Evolutionary conservation across 2,329 filamentous ascomycete species (phyloP).

Genomic region (Coniochaeta sp.): DNA sequence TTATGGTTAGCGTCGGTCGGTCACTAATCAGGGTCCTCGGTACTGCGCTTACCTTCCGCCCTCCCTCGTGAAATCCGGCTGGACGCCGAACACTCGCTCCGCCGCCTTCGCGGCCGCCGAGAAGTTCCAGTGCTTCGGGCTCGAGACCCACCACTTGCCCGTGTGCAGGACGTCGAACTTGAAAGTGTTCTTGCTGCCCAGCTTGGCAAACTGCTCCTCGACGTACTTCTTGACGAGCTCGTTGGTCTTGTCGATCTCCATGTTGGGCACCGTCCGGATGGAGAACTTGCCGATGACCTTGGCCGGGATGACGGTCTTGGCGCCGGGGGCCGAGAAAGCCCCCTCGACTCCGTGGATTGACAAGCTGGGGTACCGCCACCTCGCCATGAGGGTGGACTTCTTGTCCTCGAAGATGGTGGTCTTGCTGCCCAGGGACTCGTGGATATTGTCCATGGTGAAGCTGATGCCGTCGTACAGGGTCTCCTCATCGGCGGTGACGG

Average conservation of each 20-base stretch:
- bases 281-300: conserved; percentile 98
- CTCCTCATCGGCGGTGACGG: conserved; percentile 80
- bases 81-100: conserved; percentile 85
- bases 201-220: conserved; percentile 75
- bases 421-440: conserved; percentile 83
- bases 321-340: conserved; percentile 85
- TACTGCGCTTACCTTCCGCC: conserved; percentile 69
- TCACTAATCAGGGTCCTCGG: neutral
- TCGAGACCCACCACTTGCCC: conserved; percentile 98
- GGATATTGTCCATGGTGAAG: conserved; percentile 93
- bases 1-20: conserved; percentile 5
- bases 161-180: conserved; percentile 78
- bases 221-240: conserved; percentile 77
- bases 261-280: conserved; percentile 93
- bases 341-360: conserved; percentile 94
- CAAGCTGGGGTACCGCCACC: conserved; percentile 91
- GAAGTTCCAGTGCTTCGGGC: conserved; percentile 99
- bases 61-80: conserved; percentile 93
- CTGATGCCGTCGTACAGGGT: conserved; percentile 81
- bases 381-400: conserved; percentile 87
- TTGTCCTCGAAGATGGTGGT: conserved; percentile 85
- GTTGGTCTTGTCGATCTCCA: conserved; percentile 90
- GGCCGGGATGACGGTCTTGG: conserved; percentile 97
- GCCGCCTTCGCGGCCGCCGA: conserved; percentile 91
- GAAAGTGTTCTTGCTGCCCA: conserved; percentile 87